Evolutionary conservation across 306 rosid genomes (phyloP), one percentile per base, ranked within the genome.

Genomic region (Trifolium dubium): DNA sequence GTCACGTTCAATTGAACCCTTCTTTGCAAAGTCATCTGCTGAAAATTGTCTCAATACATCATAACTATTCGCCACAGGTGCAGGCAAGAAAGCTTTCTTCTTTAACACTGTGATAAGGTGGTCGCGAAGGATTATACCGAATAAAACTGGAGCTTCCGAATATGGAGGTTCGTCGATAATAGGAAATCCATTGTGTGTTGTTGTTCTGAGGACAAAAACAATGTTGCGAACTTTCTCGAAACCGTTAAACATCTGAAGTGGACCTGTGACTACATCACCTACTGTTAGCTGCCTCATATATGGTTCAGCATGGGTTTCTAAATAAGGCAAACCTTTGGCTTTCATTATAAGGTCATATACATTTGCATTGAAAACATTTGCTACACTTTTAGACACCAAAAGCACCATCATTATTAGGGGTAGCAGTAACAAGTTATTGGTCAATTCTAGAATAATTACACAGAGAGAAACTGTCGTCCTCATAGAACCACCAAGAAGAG

Each of bases 401-500:
- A 92, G 96, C 63, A 90, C 98, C 81, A 95, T 75, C 98, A 95
- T 95, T 83, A 92, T 83, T 54, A 92, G 47, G 73, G 99, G 99
- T 17, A 95, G 81, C 88, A 95, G 72, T 59, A 90, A 71, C 50
- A 95, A 80, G 82, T 92, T 95, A 72, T 95, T 95, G 51, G 99
- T 95, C 70, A 95, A 63, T 73, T 95, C 99, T 56, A 95, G 92
- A 54, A 95, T 82, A 66, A 95, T 92, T 51, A 95, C 97, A 67
- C 96, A 90, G 0, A 94, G 81, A 41, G 98, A 95, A 81, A 95
- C 99, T 2, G 98, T 90, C 77, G 89, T 87, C 84, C 99, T 87
- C 98, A 92, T 94, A 14, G 99, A 83, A 71, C 99, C 99, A 53
- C 99, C 97, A 2, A 94, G 93, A 70, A 94, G 79, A 35, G 97